Evolutionary conservation across 805 yeast species (phyloP).

Genomic region (Candida parachauliodes): DNA sequence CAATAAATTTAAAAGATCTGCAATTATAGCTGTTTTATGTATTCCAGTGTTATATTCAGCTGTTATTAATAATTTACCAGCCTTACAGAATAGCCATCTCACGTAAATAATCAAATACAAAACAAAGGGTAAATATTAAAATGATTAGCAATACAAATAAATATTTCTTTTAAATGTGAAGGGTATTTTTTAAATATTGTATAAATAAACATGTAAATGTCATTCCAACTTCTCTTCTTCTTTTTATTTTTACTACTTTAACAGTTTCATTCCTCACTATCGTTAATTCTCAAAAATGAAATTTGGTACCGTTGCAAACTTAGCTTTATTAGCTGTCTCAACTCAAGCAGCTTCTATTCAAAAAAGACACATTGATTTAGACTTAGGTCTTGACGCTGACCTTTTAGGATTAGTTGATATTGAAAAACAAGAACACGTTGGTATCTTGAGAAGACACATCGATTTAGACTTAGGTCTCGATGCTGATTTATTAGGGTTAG

Average conservation of each 20-base stretch:
- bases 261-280: constrained; percentile 4
- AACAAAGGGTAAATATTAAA: too few relatives aligned
- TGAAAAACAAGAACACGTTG: not conserved
- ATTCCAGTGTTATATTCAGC: too few relatives aligned
- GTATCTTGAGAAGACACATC: constrained; percentile 1
- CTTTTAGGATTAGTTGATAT: constrained; percentile 1
- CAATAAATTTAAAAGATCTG: too few relatives aligned
- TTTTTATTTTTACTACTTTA: not conserved
- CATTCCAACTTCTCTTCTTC: not conserved
- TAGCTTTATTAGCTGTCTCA: constrained; percentile 1
- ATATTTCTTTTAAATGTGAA: too few relatives aligned
- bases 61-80: too few relatives aligned
- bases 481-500: constrained; percentile 2
- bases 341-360: constrained; percentile 3
- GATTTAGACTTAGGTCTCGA: not conserved
- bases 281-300: constrained; percentile 5
- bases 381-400: not conserved
- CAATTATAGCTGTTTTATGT: too few relatives aligned
- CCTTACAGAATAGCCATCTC: too few relatives aligned
- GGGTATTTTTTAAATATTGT: too few relatives aligned
- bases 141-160: too few relatives aligned
- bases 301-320: not conserved
- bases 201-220: too few relatives aligned
- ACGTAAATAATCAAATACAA: too few relatives aligned
- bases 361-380: not conserved